These are phyloP conservation scores for Trichoderma cornu-damae DNA, from an alignment of 2,329 filamentous ascomycete genomes.

Conservation along the genomic window DNA sequence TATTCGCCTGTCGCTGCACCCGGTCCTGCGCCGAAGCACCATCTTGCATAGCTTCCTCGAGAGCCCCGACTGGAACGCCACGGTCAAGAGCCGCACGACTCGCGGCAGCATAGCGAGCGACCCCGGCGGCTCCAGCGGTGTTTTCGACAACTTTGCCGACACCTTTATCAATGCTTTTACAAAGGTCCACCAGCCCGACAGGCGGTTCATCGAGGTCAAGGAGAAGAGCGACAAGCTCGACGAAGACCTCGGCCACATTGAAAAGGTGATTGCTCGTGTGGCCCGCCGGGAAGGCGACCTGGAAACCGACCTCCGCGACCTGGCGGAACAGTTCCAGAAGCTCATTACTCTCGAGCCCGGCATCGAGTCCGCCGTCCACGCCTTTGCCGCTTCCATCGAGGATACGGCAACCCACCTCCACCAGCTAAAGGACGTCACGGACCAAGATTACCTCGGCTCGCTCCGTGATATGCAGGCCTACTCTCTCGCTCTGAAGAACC, in stretches of 20 bases:
- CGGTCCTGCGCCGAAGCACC: slow-evolving; percentile 74
- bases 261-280: slow-evolving; percentile 91
- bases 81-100: slow-evolving; percentile 74
- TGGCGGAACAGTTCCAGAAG: slow-evolving; percentile 92
- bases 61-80: slow-evolving; percentile 91
- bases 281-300: slow-evolving; percentile 82
- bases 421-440: slow-evolving; percentile 80
- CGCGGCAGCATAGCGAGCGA: slow-evolving; percentile 53
- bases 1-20: slow-evolving; percentile 78
- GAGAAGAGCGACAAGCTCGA: slow-evolving; percentile 92
- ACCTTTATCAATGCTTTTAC: slow-evolving; percentile 96
- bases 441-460: slow-evolving; percentile 90
- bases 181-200: slow-evolving; percentile 92
- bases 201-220: slow-evolving; percentile 87
- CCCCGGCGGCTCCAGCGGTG: slow-evolving; percentile 53
- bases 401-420: slow-evolving; percentile 75
- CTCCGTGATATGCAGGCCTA: slow-evolving; percentile 95
- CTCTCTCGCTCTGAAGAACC: slow-evolving; percentile 75
- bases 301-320: slow-evolving; percentile 80
- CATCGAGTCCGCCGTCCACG: slow-evolving; percentile 73
- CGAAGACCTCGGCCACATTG: slow-evolving; percentile 86
- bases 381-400: slow-evolving; percentile 81
- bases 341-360: slow-evolving; percentile 85
- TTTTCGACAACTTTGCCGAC: slow-evolving; percentile 93
- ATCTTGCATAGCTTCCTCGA: slow-evolving; percentile 89